A percentile compares a stretch with the other conserved stretches of the same genome.
Conservation (phyloP, 2,329 filamentous ascomycete species). For the Phialophora expanda region DNA sequence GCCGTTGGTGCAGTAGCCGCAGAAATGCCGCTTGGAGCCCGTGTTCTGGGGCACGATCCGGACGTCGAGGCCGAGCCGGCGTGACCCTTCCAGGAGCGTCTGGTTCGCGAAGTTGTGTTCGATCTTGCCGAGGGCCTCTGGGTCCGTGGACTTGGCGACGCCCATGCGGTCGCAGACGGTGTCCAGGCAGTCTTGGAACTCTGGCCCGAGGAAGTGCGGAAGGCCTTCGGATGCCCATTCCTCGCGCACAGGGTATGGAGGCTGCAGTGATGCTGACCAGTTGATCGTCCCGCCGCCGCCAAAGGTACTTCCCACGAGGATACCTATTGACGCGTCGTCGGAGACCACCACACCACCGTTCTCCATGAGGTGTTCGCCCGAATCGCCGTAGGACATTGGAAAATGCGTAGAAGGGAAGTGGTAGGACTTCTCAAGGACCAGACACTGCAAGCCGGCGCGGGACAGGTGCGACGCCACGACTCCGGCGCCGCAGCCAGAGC, state of each 20-base stretch:
- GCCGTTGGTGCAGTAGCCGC: constrained; percentile 67
- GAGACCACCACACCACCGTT: constrained; percentile 64
- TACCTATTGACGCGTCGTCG: constrained; percentile 63
- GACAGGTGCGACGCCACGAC: constrained; percentile 57
- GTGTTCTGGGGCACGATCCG: constrained; percentile 79
- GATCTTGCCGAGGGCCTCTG: constrained; percentile 49
- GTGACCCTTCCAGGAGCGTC: constrained; percentile 74
- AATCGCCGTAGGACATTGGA: constrained; percentile 72
- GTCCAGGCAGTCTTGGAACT: constrained; percentile 80
- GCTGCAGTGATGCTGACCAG: constrained; percentile 73
- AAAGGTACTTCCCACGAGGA: constrained; percentile 74
- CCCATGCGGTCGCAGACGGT: constrained; percentile 80
- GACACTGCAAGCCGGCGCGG: constrained; percentile 69
- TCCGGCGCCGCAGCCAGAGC: constrained; percentile 83
- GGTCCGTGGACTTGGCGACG: constrained; percentile 61
- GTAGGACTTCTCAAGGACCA: constrained; percentile 83
- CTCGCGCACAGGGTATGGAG: constrained; percentile 74
- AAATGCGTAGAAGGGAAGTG: constrained; percentile 74
- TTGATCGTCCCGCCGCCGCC: constrained; percentile 89
- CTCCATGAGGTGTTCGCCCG: constrained; percentile 69
- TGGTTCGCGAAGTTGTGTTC: constrained; percentile 75
- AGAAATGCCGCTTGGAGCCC: constrained; percentile 73
- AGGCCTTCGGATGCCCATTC: constrained; percentile 73
- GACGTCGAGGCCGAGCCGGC: constrained; percentile 73
- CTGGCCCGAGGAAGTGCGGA: constrained; percentile 72